Evolutionary conservation across 139 green algal species (phyloP).

Genomic region (Coelastrella sp.): DNA sequence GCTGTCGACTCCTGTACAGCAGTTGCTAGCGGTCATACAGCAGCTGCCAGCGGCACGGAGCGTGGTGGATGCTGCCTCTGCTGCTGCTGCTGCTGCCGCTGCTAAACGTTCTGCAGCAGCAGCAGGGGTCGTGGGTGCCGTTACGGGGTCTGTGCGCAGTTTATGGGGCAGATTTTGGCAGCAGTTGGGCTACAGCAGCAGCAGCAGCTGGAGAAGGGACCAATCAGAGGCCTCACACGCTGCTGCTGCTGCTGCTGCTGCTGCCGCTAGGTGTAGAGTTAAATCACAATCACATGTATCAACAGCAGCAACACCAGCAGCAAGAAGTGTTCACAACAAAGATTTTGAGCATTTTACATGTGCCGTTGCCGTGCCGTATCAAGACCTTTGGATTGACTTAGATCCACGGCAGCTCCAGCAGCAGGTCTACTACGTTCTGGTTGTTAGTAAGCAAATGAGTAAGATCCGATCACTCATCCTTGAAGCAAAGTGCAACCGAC

Average conservation of each 20-base stretch:
- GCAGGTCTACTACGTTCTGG: slow-evolving; percentile 21
- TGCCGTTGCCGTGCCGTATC: background rate
- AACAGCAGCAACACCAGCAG: background rate
- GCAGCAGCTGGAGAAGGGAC: background rate
- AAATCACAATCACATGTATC: too few species aligned
- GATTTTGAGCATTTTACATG: too few species aligned
- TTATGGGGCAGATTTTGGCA: background rate
- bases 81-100: background rate
- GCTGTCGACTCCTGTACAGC: background rate
- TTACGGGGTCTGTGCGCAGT: background rate
- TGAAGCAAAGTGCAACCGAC: background rate
- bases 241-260: background rate
- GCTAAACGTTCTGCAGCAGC: background rate
- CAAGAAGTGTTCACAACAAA: background rate
- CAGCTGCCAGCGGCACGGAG: slow-evolving; percentile 17
- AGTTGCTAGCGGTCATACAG: slow-evolving; percentile 12
- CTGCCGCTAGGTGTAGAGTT: too few species aligned
- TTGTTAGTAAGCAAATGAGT: background rate
- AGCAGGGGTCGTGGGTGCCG: background rate
- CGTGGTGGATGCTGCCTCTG: slow-evolving; percentile 6
- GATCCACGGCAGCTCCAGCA: background rate
- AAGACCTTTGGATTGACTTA: background rate
- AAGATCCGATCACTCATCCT: background rate
- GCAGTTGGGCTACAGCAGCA: slow-evolving; percentile 16
- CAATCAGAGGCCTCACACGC: too few species aligned